Evolutionary conservation across 179 eudicot species (phyloP).

Genomic region (Vitellaria paradoxa): DNA sequence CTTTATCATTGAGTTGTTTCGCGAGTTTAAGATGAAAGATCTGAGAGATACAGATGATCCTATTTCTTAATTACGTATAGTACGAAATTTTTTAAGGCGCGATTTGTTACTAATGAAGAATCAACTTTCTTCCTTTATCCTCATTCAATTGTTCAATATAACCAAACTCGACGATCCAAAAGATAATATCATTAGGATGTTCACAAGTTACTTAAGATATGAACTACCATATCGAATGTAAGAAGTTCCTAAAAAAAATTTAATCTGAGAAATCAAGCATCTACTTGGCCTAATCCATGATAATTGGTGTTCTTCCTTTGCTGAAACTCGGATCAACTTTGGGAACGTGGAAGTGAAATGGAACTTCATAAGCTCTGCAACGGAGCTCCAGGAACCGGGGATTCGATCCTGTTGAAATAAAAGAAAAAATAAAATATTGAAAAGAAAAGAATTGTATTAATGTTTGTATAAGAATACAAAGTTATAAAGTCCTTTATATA

Average conservation of each 20-base stretch:
- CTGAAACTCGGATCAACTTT: no score
- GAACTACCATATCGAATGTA: not conserved
- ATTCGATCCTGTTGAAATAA: no score
- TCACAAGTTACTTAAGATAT: not conserved
- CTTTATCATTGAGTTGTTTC: slow-evolving; percentile 5
- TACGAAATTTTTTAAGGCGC: slow-evolving; percentile 11
- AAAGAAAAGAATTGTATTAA: no score
- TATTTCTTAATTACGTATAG: slow-evolving; percentile 6
- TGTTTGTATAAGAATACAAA: no score
- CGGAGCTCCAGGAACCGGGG: slow-evolving; percentile 27
- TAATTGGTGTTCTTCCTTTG: not conserved
- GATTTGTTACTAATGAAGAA: slow-evolving; percentile 16
- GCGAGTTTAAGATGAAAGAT: no score
- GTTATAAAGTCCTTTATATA: no score
- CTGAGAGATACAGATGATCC: slow-evolving; percentile 13
- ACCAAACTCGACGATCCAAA: slow-evolving; percentile 3
- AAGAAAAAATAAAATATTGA: no score
- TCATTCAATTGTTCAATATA: slow-evolving; percentile 21
- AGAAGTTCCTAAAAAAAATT: not conserved
- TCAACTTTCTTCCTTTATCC: slow-evolving; percentile 29
- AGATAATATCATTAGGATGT: slow-evolving; percentile 7
- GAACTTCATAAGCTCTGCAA: slow-evolving; percentile 19
- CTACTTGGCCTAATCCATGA: not conserved
- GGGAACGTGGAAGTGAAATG: not conserved
- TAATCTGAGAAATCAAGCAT: not conserved